Evolutionary conservation across 2,329 filamentous ascomycete genomes (phyloP).

Genomic region (Fusarium sp.): DNA sequence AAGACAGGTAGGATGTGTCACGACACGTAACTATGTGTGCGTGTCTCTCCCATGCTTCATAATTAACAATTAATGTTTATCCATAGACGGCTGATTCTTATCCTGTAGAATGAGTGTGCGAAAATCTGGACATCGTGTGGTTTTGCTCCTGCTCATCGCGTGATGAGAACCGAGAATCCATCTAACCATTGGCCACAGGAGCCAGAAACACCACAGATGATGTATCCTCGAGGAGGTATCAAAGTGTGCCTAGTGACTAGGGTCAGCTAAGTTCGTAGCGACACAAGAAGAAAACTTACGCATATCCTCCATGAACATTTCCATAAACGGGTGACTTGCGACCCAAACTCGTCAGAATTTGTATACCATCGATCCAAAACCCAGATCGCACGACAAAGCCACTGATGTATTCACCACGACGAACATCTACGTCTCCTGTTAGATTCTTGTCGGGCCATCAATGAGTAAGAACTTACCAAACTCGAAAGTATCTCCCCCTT

Average conservation of each 20-base stretch:
- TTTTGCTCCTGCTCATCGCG: constrained; percentile 40
- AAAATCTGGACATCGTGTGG: constrained; percentile 1
- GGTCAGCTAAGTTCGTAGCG: constrained; percentile 2
- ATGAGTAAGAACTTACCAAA: constrained; percentile 65
- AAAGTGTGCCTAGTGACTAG: constrained; percentile 74
- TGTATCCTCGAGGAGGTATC: constrained; percentile 88
- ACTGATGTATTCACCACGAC: constrained; percentile 84
- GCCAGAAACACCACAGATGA: constrained; percentile 85
- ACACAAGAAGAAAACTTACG: constrained; percentile 66
- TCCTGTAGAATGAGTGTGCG: constrained; percentile 23
- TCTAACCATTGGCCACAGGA: constrained; percentile 84
- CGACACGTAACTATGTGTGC: not conserved
- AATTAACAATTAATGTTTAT: constrained; percentile 27
- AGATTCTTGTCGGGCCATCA: constrained; percentile 1
- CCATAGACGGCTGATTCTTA: constrained; percentile 3
- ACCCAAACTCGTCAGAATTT: constrained; percentile 89
- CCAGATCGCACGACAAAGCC: constrained; percentile 86
- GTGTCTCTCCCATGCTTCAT: not conserved
- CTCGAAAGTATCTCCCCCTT: constrained; percentile 76
- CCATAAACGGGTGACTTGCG: constrained; percentile 86
- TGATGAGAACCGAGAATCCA: constrained; percentile 80
- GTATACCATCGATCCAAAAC: constrained; percentile 85
- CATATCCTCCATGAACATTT: constrained; percentile 78
- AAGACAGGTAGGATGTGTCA: constrained; percentile 15
- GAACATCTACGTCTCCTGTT: constrained; percentile 69